Evolutionary conservation across 2,329 filamentous ascomycete genomes (phyloP), one percentile per base, ranked within the genome.

Genomic region (Pseudogymnoascus sp.): DNA sequence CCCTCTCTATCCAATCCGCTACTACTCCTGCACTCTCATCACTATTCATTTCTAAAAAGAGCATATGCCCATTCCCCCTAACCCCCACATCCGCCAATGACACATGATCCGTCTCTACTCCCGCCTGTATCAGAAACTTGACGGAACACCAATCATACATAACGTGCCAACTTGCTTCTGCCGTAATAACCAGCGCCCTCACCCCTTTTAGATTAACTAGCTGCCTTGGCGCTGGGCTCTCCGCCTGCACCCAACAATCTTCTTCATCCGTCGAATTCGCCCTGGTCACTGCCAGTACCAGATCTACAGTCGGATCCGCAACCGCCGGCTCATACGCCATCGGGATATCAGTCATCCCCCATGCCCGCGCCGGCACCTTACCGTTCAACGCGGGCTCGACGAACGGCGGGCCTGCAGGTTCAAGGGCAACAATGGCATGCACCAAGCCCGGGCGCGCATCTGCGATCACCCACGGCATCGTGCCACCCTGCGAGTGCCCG

Each of bases 41-140:
- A 61, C 75, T 80, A 66, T 81, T 81, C 71, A 73, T 75, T 71
- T 80, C 78, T 71, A 80, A 69, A 63, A 80, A 79, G 62, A 78
- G 74, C 74, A 80, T 75, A 69, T 80, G 78, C 0, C 75, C 77
- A 62, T 80, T 80, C 6, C 78, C 79, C 37, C 69, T 65, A 36
- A 80, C 73, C 3, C 75, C 76, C 5, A 68, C 67, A 31, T 76
- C 70, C 5, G 63, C 71, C 21, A 80, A 71, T 65, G 72, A 70
- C 39, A 78, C 35, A 64, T 75, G 72, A 60, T 75, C 66, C 31
- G 71, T 64, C 25, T 67, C 65, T 66, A 72, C 69, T 0, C 78
- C 78, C 4, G 77, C 79, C 68, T 80, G 78, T 58, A 69, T 68
- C 31, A 81, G 68, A 62, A 73, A 80, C 42, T 67, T 64, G 3